phyloP scores from a whole-genome alignment of 148 eudicot species.

The Rhododendron mucronatum region DNA sequence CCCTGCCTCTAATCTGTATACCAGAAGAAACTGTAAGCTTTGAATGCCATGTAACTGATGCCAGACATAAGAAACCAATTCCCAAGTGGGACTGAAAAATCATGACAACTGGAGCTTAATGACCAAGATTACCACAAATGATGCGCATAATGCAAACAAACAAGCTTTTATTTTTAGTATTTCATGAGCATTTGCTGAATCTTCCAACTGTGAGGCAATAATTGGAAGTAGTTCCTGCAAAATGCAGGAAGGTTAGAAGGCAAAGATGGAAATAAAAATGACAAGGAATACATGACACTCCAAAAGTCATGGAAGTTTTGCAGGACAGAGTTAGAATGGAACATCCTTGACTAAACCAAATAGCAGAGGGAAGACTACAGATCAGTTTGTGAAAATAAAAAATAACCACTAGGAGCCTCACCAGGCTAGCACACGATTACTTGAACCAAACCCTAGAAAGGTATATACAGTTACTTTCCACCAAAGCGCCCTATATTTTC shows the following conservation, averaged over 20 bases:
- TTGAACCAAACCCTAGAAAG: background rate
- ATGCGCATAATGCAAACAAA: slow-evolving; percentile 69
- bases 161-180: slow-evolving; percentile 60
- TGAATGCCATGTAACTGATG: background rate
- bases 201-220: slow-evolving; percentile 44
- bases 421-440: background rate
- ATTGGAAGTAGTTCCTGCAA: slow-evolving; percentile 63
- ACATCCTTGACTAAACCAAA: background rate
- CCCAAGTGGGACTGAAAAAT: background rate
- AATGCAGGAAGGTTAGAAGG: background rate
- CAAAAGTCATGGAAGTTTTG: background rate
- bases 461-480: background rate
- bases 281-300: background rate
- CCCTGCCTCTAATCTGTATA: slow-evolving; percentile 52
- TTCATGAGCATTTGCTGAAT: slow-evolving; percentile 40
- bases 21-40: background rate
- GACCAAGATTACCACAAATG: slow-evolving; percentile 51
- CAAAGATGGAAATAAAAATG: background rate
- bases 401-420: background rate
- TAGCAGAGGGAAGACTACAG: background rate
- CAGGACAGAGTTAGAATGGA: background rate
- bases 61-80: background rate
- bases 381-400: background rate
- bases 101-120: background rate
- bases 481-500: background rate